Evolutionary conservation across 441 rosid genomes (phyloP).

Genomic region (Flueggea neowawraea): DNA sequence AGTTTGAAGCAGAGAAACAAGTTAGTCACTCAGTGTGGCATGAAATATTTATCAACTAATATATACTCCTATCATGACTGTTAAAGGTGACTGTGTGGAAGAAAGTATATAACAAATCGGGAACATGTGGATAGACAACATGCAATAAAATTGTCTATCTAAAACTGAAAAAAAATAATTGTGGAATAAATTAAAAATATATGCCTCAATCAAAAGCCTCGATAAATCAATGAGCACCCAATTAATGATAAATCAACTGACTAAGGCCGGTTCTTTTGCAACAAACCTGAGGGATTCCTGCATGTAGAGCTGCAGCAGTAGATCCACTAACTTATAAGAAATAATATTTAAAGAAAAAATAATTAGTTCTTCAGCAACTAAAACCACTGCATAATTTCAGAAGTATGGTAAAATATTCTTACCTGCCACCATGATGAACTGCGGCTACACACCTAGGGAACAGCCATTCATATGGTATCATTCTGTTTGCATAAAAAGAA

Average conservation of each 20-base stretch:
- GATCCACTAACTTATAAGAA: constrained; percentile 58
- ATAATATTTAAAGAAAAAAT: constrained; percentile 7
- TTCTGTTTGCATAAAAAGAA: constrained; percentile 35
- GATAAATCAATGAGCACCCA: too few species aligned
- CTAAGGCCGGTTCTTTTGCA: constrained; percentile 6
- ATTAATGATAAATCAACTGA: constrained; percentile 3
- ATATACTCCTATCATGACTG: too few species aligned
- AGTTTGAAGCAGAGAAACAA: neutral
- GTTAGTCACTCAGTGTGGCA: neutral
- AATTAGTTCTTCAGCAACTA: constrained; percentile 16
- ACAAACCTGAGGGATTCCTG: constrained; percentile 87
- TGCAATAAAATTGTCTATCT: too few species aligned
- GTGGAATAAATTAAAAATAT: too few species aligned
- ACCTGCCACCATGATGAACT: constrained; percentile 98
- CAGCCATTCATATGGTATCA: constrained; percentile 72
- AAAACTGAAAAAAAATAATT: too few species aligned
- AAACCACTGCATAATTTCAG: constrained; percentile 5
- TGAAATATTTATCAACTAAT: too few species aligned
- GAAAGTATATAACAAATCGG: too few species aligned
- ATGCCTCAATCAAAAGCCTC: too few species aligned
- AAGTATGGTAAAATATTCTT: constrained; percentile 13
- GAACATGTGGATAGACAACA: too few species aligned
- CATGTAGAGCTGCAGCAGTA: constrained; percentile 80
- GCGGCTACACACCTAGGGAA: constrained; percentile 73
- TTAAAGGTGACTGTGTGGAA: too few species aligned